These are phyloP conservation scores for sweet orange (Citrus sinensis) DNA, from an alignment of 345 rosid species.

Conservation along the genomic window DVS_A1.0 CM039163.1:49374501-49375000, in stretches of 20 bases:
- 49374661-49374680: conserved; percentile 97
- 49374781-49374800: neutral
- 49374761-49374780: conserved; percentile 25
- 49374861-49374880: conserved; percentile 89
- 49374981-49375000: neutral
- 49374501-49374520: neutral
- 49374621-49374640: conserved; percentile 95
- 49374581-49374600: conserved; percentile 9
- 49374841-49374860: conserved; percentile 79
- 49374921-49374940: conserved; percentile 97
- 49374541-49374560: neutral
- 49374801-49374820: conserved; percentile 1
- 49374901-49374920: conserved; percentile 96
- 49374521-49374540: neutral
- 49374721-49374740: conserved; percentile 97
- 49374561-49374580: neutral
- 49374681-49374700: conserved; percentile 96
- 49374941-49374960: conserved; percentile 91
- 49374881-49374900: conserved; percentile 97
- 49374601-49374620: conserved; percentile 27
- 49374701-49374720: conserved; percentile 96
- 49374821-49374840: conserved; percentile 10
- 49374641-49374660: conserved; percentile 99
- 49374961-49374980: conserved; percentile 45
- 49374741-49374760: conserved; percentile 89